Evolutionary conservation across 2,329 filamentous ascomycete species (phyloP).

Genomic region (Trichoderma breve): DNA sequence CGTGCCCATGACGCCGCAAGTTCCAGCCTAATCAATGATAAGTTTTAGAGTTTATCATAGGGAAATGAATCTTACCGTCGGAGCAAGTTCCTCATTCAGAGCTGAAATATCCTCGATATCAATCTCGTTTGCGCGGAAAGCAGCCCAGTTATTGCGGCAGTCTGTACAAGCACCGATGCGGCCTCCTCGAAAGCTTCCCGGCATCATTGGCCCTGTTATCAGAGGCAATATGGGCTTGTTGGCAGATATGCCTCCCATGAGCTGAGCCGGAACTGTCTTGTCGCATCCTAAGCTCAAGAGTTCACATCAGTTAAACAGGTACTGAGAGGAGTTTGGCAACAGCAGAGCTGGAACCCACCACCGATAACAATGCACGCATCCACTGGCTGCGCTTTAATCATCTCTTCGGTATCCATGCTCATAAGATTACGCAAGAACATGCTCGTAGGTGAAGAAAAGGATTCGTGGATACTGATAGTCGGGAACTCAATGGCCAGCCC

Average conservation of each 20-base stretch:
- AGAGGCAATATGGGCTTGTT: slow-evolving; percentile 69
- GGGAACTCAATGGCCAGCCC: slow-evolving; percentile 71
- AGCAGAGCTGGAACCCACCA: slow-evolving; percentile 40
- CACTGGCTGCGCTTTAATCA: slow-evolving; percentile 69
- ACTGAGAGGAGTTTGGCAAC: neutral
- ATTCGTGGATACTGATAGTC: slow-evolving; percentile 70
- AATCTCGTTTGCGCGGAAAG: slow-evolving; percentile 61
- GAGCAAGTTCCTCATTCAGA: slow-evolving; percentile 71
- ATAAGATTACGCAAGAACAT: slow-evolving; percentile 74
- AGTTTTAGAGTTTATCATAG: neutral
- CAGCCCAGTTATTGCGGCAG: slow-evolving; percentile 71
- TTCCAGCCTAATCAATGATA: slow-evolving; percentile 54
- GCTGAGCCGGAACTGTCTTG: slow-evolving; percentile 70
- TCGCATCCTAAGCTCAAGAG: slow-evolving; percentile 57
- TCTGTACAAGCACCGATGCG: slow-evolving; percentile 73
- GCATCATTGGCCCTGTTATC: slow-evolving; percentile 74
- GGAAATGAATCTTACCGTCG: slow-evolving; percentile 50
- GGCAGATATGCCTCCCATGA: slow-evolving; percentile 74
- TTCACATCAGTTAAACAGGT: neutral
- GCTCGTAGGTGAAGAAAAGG: slow-evolving; percentile 67
- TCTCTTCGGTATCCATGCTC: slow-evolving; percentile 79
- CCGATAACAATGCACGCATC: slow-evolving; percentile 68
- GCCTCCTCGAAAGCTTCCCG: slow-evolving; percentile 62
- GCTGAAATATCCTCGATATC: slow-evolving; percentile 70
- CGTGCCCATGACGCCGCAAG: slow-evolving; percentile 89